These are phyloP conservation scores for Triticum dicoccoides DNA, from an alignment of 176 grass and related monocot genomes.

Conservation along the genomic window DNA sequence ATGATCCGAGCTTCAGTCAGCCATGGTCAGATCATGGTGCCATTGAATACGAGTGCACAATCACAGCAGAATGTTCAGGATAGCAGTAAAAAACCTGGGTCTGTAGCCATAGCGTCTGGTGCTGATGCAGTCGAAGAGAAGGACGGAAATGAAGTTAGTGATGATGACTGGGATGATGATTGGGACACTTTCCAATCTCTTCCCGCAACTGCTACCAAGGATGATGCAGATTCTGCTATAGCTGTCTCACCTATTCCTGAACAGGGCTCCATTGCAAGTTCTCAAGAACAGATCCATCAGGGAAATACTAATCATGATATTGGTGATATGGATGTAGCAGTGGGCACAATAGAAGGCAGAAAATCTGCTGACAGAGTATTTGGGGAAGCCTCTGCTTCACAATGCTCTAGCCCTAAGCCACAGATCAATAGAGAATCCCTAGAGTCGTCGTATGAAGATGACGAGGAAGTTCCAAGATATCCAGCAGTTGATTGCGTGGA, in stretches of 20 bases:
- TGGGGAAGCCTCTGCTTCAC: constrained; percentile 27
- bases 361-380: constrained; percentile 10
- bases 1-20: constrained; percentile 85
- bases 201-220: constrained; percentile 44
- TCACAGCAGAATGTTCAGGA: constrained; percentile 37
- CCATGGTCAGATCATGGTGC: constrained; percentile 51
- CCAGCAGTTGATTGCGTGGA: constrained; percentile 30
- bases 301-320: constrained; percentile 25
- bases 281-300: constrained; percentile 9
- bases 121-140: constrained; percentile 31
- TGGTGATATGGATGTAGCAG: background rate
- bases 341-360: constrained; percentile 17
- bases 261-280: constrained; percentile 21
- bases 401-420: constrained; percentile 20
- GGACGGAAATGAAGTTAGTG: constrained; percentile 43
- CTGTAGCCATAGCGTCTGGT: constrained; percentile 20
- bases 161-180: constrained; percentile 71
- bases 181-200: constrained; percentile 94
- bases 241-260: constrained; percentile 28
- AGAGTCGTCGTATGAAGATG: constrained; percentile 17
- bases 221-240: constrained; percentile 27
- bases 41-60: constrained; percentile 31
- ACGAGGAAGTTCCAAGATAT: constrained; percentile 18
- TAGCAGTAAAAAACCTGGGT: constrained; percentile 34
- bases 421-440: constrained; percentile 8